Conservation (phyloP, 208 protist genomes). For the Acanthamoeba divionensis region DNA sequence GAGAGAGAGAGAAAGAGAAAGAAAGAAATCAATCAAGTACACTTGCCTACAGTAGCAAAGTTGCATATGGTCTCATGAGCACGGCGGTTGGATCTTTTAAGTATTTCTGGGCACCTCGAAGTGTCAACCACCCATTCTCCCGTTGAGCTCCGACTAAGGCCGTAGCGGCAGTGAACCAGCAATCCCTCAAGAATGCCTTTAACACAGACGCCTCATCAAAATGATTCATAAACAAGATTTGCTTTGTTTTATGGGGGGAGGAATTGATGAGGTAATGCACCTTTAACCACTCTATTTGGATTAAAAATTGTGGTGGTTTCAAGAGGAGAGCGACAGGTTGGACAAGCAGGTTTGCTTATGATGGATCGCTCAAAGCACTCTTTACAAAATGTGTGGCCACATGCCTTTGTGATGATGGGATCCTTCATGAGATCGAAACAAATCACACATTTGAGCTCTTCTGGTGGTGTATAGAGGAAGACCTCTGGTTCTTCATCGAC, state of each 20-base stretch:
- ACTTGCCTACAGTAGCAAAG: background rate
- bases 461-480: conserved; percentile 1
- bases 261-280: too few species aligned
- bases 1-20: background rate
- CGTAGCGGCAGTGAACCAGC: conserved; percentile 34
- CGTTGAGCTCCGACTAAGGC: background rate
- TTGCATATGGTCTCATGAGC: background rate
- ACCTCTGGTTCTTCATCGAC: background rate
- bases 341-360: background rate
- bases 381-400: conserved; percentile 17
- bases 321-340: background rate
- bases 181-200: background rate
- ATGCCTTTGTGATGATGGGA: background rate
- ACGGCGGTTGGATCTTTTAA: conserved; percentile 6
- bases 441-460: conserved; percentile 44
- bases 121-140: conserved; percentile 7
- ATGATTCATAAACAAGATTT: background rate
- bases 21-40: background rate
- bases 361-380: conserved; percentile 21
- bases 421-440: conserved; percentile 22
- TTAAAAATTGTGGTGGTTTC: too few species aligned
- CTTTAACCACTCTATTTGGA: too few species aligned
- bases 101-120: background rate
- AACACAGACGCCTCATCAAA: background rate
- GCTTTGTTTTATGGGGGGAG: background rate